These are phyloP conservation scores for Hygrophila difformis DNA, from an alignment of 257 asterid species.

Conservation along the genomic window DNA sequence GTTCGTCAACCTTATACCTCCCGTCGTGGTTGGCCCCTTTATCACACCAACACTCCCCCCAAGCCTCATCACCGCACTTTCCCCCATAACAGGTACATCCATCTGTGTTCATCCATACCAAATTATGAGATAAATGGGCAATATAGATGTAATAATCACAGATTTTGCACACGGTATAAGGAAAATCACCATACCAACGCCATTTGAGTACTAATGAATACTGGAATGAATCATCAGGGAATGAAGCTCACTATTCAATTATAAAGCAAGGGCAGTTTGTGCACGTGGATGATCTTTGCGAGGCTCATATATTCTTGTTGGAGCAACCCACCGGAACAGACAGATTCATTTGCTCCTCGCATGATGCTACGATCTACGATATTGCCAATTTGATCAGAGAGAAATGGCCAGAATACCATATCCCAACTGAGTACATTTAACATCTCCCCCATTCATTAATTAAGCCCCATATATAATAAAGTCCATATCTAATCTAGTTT, in stretches of 20 bases:
- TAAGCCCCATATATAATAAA: not conserved
- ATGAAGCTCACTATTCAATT: slow-evolving; percentile 75
- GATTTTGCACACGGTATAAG: not conserved
- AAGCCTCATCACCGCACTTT: slow-evolving; percentile 80
- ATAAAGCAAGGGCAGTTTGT: slow-evolving; percentile 82
- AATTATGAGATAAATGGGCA: too few relatives aligned
- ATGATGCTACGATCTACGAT: slow-evolving; percentile 65
- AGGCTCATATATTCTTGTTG: slow-evolving; percentile 78
- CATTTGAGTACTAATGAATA: slow-evolving; percentile 6
- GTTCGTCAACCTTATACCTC: slow-evolving; percentile 73
- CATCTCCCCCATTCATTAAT: not conserved
- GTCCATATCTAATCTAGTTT: not conserved
- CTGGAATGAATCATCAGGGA: too few relatives aligned
- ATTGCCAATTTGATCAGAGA: slow-evolving; percentile 50
- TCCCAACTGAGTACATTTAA: slow-evolving; percentile 62
- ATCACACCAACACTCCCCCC: slow-evolving; percentile 75
- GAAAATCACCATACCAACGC: not conserved
- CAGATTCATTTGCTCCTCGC: slow-evolving; percentile 81
- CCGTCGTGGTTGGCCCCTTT: slow-evolving; percentile 86
- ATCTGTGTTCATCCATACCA: too few relatives aligned
- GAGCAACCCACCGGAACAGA: slow-evolving; percentile 77
- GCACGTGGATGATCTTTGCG: slow-evolving; percentile 82
- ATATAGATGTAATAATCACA: too few relatives aligned
- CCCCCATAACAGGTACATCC: slow-evolving; percentile 58
- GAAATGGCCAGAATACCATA: slow-evolving; percentile 81